Percentiles rank a stretch among this genome's conserved stretches.
phyloP scores from a whole-genome alignment of 164 flowering plant species.

The Dillenia turbinata region DNA sequence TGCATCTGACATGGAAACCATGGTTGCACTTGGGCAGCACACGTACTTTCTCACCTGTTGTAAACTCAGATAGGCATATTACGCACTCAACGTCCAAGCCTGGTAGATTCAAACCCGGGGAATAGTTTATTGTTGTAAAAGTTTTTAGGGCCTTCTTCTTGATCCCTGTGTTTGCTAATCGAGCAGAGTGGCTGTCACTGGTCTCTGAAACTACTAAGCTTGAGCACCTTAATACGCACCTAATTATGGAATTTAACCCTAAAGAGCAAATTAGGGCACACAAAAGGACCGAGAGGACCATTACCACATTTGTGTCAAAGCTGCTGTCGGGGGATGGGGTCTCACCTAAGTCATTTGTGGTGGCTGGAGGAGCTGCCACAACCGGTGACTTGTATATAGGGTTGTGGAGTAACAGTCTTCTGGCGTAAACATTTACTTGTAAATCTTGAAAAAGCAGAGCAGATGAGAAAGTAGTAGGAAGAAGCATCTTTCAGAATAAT shows the following conservation, averaged over 20 bases:
- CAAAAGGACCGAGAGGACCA: conserved; percentile 79
- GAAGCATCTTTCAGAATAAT: conserved; percentile 8
- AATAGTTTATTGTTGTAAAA: conserved; percentile 48
- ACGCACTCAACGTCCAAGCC: conserved; percentile 63
- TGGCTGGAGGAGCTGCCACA: conserved; percentile 21
- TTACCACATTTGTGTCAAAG: conserved; percentile 71
- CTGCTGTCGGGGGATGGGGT: conserved; percentile 21
- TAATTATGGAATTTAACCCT: conserved; percentile 68
- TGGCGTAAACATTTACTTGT: conserved; percentile 26
- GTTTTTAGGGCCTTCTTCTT: conserved; percentile 58
- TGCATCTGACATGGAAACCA: conserved; percentile 78
- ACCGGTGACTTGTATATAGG: conserved; percentile 19
- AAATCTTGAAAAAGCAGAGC: conserved; percentile 10
- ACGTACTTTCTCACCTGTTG: conserved; percentile 44
- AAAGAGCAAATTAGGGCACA: conserved; percentile 86
- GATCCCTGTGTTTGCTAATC: conserved; percentile 51
- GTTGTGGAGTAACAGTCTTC: conserved; percentile 41
- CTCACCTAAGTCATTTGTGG: conserved; percentile 13
- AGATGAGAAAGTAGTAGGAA: conserved; percentile 10
- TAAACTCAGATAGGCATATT: conserved; percentile 76
- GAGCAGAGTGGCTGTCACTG: conserved; percentile 9
- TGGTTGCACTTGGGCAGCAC: conserved; percentile 79
- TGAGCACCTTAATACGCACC: conserved; percentile 77
- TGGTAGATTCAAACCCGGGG: conserved; percentile 33
- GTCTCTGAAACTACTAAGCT: conserved; percentile 21